Conservation (phyloP, 331 rosid species). For the Phaseolus coccineus region DNA sequence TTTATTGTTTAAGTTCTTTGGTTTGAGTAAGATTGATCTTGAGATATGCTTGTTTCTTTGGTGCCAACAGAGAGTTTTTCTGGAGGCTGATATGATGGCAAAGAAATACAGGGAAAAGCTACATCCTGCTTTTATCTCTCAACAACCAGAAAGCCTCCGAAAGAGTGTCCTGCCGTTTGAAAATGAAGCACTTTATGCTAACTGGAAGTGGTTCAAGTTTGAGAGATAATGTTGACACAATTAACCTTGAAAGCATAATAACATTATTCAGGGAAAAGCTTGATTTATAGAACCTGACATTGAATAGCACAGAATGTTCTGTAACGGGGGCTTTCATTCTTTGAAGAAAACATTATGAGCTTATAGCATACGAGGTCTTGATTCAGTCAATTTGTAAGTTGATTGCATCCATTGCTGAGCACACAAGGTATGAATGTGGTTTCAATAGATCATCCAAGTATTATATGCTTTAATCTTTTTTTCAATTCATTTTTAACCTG, state of each 20-base stretch:
- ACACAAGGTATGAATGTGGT: not conserved
- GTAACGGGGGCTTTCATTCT: not conserved
- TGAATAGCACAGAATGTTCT: not conserved
- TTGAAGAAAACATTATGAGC: slow-evolving; percentile 11
- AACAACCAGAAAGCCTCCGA: slow-evolving; percentile 17
- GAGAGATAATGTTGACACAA: slow-evolving; percentile 40
- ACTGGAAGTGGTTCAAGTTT: slow-evolving; percentile 54
- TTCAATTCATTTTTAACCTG: not conserved
- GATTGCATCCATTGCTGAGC: slow-evolving; percentile 21
- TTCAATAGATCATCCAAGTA: slow-evolving; percentile 15
- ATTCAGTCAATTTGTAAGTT: slow-evolving; percentile 7
- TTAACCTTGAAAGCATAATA: not conserved
- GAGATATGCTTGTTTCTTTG: slow-evolving; percentile 13
- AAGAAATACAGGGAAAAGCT: slow-evolving; percentile 71
- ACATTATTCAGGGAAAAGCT: not conserved
- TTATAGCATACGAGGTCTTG: slow-evolving; percentile 3
- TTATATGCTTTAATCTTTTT: not conserved
- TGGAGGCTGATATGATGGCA: slow-evolving; percentile 83
- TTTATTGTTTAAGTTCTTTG: not conserved
- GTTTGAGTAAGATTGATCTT: slow-evolving; percentile 25
- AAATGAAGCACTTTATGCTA: slow-evolving; percentile 53
- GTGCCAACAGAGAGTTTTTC: slow-evolving; percentile 60
- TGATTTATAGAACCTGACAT: slow-evolving; percentile 11
- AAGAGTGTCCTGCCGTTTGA: slow-evolving; percentile 47
- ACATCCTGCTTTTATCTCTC: slow-evolving; percentile 37